These are phyloP conservation scores for Amoebophrya sp. DNA, from an alignment of 169 alveolate genomes.

Conservation along the genomic window DNA sequence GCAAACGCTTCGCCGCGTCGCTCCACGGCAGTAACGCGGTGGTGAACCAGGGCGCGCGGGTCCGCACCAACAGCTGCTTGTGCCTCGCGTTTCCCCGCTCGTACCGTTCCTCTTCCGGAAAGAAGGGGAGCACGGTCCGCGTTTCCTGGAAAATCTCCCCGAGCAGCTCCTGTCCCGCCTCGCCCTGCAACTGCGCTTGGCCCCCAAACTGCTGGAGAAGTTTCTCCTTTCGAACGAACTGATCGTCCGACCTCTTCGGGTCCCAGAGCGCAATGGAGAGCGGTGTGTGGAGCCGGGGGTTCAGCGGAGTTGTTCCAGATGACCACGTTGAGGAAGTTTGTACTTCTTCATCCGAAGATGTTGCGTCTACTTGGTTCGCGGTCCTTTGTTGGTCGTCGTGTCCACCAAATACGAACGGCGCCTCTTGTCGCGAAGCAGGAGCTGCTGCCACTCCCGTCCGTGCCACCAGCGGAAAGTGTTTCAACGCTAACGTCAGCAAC, in stretches of 20 bases:
- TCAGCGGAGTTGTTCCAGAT: neutral
- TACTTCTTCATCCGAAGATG: no score
- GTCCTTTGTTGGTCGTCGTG: no score
- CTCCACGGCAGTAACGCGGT: neutral
- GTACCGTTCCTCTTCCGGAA: no score
- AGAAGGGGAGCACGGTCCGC: neutral
- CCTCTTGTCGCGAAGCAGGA: no score
- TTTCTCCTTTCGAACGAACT: neutral
- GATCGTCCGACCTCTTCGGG: neutral
- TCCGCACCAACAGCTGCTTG: neutral
- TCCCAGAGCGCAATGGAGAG: neutral
- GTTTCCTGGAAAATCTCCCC: neutral
- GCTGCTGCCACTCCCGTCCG: no score
- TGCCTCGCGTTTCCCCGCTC: no score
- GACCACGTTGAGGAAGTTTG: no score
- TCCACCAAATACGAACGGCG: no score
- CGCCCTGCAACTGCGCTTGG: neutral
- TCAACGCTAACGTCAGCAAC: neutral
- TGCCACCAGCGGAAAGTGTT: neutral
- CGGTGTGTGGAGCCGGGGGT: neutral
- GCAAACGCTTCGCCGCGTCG: neutral
- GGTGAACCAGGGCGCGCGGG: constrained; percentile 1
- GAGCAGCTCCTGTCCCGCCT: neutral
- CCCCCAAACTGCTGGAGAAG: neutral
- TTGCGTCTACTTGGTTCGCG: no score